Evolutionary conservation across 202 grass and related monocot species (phyloP).

Genomic region (Hordeum pubiflorum): DNA sequence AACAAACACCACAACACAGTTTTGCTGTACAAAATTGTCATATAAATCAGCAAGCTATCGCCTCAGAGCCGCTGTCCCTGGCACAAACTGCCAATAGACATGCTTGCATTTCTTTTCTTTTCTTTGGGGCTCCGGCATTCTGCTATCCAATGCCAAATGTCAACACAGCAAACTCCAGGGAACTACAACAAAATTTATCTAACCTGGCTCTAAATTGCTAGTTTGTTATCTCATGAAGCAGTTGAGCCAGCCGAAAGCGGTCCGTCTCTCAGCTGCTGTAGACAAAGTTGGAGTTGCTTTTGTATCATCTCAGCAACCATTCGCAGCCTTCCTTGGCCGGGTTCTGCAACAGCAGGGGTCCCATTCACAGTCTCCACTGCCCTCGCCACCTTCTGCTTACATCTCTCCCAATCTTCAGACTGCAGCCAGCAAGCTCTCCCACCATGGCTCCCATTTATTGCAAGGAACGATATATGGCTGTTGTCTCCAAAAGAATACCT

Average conservation of each 20-base stretch:
- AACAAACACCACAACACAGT: background rate
- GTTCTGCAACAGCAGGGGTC: constrained; percentile 46
- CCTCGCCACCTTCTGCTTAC: constrained; percentile 78
- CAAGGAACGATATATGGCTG: constrained; percentile 57
- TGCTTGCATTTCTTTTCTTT: background rate
- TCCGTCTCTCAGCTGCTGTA: constrained; percentile 76
- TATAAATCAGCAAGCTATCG: background rate
- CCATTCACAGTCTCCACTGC: constrained; percentile 74
- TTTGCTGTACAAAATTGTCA: constrained; percentile 48
- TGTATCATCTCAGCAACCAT: constrained; percentile 87
- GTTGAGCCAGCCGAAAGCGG: constrained; percentile 60
- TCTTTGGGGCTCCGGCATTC: background rate
- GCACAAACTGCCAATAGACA: background rate
- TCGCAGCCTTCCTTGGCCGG: constrained; percentile 72
- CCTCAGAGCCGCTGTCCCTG: background rate
- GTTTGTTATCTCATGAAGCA: constrained; percentile 38
- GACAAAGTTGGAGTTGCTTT: constrained; percentile 61
- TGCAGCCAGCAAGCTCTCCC: constrained; percentile 86
- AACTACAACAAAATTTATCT: constrained; percentile 16
- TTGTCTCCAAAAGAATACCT: constrained; percentile 85
- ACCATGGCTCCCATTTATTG: constrained; percentile 92
- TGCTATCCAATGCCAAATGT: background rate
- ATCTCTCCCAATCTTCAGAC: constrained; percentile 86
- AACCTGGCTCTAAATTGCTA: background rate
- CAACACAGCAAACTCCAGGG: background rate